A percentile compares a stretch with the other conserved stretches of the same genome.
Evolutionary conservation across 2,329 filamentous ascomycete species (phyloP).

Genomic region (Zelopaecilomyces penicillatus): DNA sequence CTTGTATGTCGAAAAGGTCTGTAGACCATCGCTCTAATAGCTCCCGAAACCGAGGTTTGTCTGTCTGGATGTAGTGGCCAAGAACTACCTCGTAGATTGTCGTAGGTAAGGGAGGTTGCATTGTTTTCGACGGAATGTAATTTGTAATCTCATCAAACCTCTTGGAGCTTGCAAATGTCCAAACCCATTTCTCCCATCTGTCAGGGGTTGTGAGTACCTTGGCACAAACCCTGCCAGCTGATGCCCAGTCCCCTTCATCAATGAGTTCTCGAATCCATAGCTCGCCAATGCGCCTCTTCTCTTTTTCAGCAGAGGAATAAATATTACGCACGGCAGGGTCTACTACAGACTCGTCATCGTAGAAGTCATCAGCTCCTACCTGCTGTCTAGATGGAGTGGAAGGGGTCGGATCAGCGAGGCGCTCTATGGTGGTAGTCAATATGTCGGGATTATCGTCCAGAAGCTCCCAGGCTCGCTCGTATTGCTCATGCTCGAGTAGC

Average conservation of each 20-base stretch:
- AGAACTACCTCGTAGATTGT: constrained; percentile 84
- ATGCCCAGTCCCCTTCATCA: constrained; percentile 62
- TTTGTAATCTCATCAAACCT: constrained; percentile 85
- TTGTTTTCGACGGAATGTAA: constrained; percentile 68
- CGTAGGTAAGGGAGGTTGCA: constrained; percentile 70
- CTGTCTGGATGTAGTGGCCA: constrained; percentile 74
- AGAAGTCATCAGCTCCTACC: constrained; percentile 52
- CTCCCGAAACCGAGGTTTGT: constrained; percentile 67
- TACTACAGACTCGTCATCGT: constrained; percentile 55
- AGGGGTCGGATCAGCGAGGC: constrained; percentile 28
- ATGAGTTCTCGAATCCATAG: constrained; percentile 87
- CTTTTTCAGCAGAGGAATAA: constrained; percentile 65
- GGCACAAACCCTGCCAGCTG: constrained; percentile 72
- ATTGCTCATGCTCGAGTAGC: constrained; percentile 74
- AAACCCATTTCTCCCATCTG: constrained; percentile 94
- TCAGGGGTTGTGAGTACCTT: constrained; percentile 72
- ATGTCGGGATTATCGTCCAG: constrained; percentile 81
- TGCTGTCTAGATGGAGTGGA: constrained; percentile 33
- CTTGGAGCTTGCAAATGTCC: constrained; percentile 77
- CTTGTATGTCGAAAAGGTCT: constrained; percentile 72
- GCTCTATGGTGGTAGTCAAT: constrained; percentile 35
- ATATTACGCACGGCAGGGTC: constrained; percentile 50
- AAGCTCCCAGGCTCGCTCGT: constrained; percentile 80
- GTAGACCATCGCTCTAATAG: constrained; percentile 76
- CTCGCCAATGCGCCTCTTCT: constrained; percentile 86